Evolutionary conservation across 768 basidiomycete genomes (phyloP).

Genomic region (Collybia mongolica): DNA sequence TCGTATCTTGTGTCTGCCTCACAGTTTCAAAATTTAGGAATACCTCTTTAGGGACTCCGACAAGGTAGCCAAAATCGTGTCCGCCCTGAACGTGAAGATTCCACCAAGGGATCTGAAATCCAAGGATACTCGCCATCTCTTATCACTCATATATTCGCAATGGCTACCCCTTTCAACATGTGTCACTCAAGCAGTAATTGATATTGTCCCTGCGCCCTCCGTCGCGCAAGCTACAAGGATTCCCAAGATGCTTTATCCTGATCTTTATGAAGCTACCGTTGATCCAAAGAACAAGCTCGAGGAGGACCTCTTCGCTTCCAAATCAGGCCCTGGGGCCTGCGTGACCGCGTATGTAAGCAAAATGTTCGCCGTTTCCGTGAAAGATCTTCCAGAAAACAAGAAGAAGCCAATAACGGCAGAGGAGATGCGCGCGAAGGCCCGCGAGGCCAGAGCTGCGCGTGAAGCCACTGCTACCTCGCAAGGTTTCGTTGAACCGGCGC

Average conservation of each 20-base stretch:
- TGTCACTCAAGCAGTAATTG: slow-evolving; percentile 89
- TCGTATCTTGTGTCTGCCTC: slow-evolving; percentile 26
- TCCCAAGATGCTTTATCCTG: slow-evolving; percentile 90
- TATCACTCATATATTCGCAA: slow-evolving; percentile 87
- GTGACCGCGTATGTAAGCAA: slow-evolving; percentile 93
- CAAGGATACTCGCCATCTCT: slow-evolving; percentile 83
- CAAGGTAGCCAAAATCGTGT: slow-evolving; percentile 85
- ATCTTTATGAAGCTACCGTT: slow-evolving; percentile 56
- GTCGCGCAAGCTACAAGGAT: slow-evolving; percentile 80
- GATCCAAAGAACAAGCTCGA: slow-evolving; percentile 82
- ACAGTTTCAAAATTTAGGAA: slow-evolving; percentile 13
- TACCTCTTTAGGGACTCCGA: slow-evolving; percentile 69
- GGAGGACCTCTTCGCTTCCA: slow-evolving; percentile 74
- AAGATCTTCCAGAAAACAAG: slow-evolving; percentile 86
- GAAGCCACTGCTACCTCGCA: slow-evolving; percentile 11
- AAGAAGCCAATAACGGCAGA: slow-evolving; percentile 75
- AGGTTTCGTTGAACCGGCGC: slow-evolving; percentile 4
- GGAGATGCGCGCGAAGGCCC: slow-evolving; percentile 71
- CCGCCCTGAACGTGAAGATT: slow-evolving; percentile 79
- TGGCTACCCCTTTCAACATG: slow-evolving; percentile 95
- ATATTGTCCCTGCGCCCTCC: slow-evolving; percentile 88
- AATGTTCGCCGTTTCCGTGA: slow-evolving; percentile 90
- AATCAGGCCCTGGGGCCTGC: slow-evolving; percentile 51
- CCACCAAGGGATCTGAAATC: slow-evolving; percentile 86
- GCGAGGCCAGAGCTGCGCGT: slow-evolving; percentile 44